Base-by-base conservation (phyloP, 495 filamentous ascomycete genomes). In the Elasticomyces elasticus region DNA sequence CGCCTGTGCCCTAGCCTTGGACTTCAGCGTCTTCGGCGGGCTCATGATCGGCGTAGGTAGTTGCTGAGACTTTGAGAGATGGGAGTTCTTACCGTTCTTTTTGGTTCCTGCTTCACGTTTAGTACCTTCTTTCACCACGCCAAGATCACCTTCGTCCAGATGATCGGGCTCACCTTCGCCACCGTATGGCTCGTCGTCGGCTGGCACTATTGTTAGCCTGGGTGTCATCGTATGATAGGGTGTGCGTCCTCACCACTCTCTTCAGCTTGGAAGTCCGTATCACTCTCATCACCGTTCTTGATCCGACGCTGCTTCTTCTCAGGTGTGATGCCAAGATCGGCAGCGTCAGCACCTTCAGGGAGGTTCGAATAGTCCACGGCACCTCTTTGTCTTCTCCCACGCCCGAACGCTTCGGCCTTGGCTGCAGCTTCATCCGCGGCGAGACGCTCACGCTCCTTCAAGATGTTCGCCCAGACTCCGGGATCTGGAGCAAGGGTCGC, bases 391-490 rank as follows among this genome's bases (percentile, higher is more conserved):
- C 89, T 76, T 56, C 86, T 90, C 22, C 94, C 92, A 24, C 91
- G 81, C 1, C 94, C 94, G 28, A 95, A 76, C 7, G 77, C 80
- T 63, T 92, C 76, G 27, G 78, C 72, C 43, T 78, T 76, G 5
- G 72, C 74, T 27, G 77, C 77, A 2, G 78, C 78, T 57, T 94
- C 87, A 54, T 74, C 75, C 4, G 76, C 73, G 0, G 89, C 89
- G 30, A 83, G 80, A 44, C 78, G 80, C 60, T 94, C 87, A 24
- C 92, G 85, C 63, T 91, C 76, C 44, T 80, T 76, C 17, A 98
- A 74, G 42, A 98, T 92, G 55, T 82, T 80, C 24, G 94, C 89
- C 92, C 92, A 98, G 1, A 92, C 77, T 20, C 77, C 78, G n/a
- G 74, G 67, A 64, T 81, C 81, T 0, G 72, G 68, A 1, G 68